Base-by-base conservation (phyloP, 1,139 yeast species). In the Lodderomyces elongisporus region DNA sequence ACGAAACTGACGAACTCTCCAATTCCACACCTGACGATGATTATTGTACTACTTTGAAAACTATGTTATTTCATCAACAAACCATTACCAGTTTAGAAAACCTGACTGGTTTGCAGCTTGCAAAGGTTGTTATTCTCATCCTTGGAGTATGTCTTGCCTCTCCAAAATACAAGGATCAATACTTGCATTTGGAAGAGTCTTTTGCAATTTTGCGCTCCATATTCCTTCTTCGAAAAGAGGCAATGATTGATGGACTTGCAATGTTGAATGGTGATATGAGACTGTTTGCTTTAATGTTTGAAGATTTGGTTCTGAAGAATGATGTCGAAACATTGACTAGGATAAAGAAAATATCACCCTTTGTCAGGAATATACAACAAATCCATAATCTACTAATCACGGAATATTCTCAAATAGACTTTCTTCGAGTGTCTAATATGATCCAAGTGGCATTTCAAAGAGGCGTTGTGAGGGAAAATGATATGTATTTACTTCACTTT, bases 61-160 rank as follows among this genome's bases (percentile, higher is more conserved):
- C 47, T 29, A 34, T 70, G 34, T 57, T 74, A 24, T 73, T 71
- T 39, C 58, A 72, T 25, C 79, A 74, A 42, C 57, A 63, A 14
- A 50, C 61, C 1, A 48, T 71, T 9, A 60, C 74, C 36, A 52
- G 56, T 10, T 48, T 45, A 5, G 65, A 58, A 2, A 51, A 59
- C 1, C 43, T 70, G 17, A 51, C 53, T 24, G 52, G 51, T 34
- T 56, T 55, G 23, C 57, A 54, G 23, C 40, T 67, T 9, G 53
- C 62, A 1, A 54, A 56, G 23, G 38, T 70, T 4, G 43, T 70
- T 5, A 51, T 52, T 5, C 39, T 65, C 3, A 30, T 66, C 1
- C 36, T 66, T 30, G 72, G 70, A 0, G 39, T 39, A 10, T 55
- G 55, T 22, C 48, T 63, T 30, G 33, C 22, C 22, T 7, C 7